phyloP scores from a whole-genome alignment of 2,329 filamentous ascomycete species.

The Decorospora gaudefroyi region DNA sequence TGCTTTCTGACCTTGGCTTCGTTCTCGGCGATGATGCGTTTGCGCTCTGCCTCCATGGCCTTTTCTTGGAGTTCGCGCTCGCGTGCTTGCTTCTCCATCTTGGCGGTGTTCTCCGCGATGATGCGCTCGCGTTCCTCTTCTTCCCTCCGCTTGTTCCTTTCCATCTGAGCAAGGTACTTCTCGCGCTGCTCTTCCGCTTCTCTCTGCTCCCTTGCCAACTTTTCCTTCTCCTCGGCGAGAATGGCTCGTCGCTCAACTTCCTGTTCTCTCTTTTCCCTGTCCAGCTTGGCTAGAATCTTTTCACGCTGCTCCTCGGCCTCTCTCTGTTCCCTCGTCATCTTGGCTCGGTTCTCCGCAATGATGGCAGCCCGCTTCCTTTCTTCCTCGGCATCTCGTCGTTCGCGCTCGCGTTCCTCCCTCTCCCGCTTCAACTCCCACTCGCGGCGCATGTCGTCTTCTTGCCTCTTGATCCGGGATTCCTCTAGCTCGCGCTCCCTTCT shows the following conservation, averaged over 20 bases:
- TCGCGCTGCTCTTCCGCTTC: slow-evolving; percentile 33
- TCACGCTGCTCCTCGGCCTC: slow-evolving; percentile 33
- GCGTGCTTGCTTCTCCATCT: slow-evolving; percentile 36
- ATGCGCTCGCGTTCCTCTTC: slow-evolving; percentile 38
- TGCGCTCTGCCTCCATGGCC: slow-evolving; percentile 33
- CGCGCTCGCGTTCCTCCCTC: slow-evolving; percentile 41
- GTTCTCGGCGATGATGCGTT: slow-evolving; percentile 39
- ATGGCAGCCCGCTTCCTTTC: slow-evolving; percentile 49
- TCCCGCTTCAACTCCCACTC: slow-evolving; percentile 41
- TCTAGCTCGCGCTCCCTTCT: slow-evolving; percentile 39
- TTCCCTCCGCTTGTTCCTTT: slow-evolving; percentile 34
- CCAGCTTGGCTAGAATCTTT: slow-evolving; percentile 5
- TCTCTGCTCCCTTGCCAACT: slow-evolving; percentile 27
- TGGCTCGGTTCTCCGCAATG: slow-evolving; percentile 47
- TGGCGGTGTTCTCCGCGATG: slow-evolving; percentile 39
- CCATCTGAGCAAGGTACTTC: slow-evolving; percentile 31
- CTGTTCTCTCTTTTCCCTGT: slow-evolving; percentile 17
- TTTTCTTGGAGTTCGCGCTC: slow-evolving; percentile 34
- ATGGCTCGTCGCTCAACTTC: slow-evolving; percentile 30
- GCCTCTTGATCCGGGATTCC: slow-evolving; percentile 30
- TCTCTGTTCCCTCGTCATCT: slow-evolving; percentile 46
- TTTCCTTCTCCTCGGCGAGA: slow-evolving; percentile 31
- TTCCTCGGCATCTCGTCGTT: slow-evolving; percentile 48
- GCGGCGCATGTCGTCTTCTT: slow-evolving; percentile 40
- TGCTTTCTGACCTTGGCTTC: slow-evolving; percentile 36